Base-by-base conservation (phyloP, 2,329 filamentous ascomycete species). In the Elsinoe batatas region DNA sequence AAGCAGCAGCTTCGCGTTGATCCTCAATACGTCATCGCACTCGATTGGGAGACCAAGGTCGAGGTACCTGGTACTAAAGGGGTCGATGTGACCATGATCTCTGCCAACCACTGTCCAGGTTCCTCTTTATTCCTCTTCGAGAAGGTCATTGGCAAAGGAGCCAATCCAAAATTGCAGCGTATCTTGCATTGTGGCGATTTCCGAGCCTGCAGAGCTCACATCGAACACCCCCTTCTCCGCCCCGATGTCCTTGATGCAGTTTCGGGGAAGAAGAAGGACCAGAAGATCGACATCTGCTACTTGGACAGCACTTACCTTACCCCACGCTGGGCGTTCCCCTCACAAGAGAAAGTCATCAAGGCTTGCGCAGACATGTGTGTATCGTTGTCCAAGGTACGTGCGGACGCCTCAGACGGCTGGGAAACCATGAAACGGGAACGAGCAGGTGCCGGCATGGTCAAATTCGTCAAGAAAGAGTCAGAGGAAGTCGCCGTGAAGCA, bases 161-260 rank as follows among this genome's bases (percentile, higher is more conserved):
- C 76, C 12, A 81, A 75, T 42, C 71, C 77, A 2, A 83, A 79
- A 51, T 69, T 80, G 2, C 90, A 95, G 62, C 82, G 93, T 3
- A 85, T 98, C 38, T 74, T 98, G 6, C 93, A 98, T 66, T 98
- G 93, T 65, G 93, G 93, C 46, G 93, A 98, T 67, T 98, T 98
- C 65, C 79, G 93, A 59, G 93, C 93, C 10, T 96, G 90, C 67
- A 83, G 85, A 46, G 84, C 82, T 20, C 93, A 98, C 64, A 75
- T 96, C 5, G 76, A 80, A 38, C 93, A 98, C 70, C 86, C 89
- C 1, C 76, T 93, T 0, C 75, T 98, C 3, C 83, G 82, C 60
- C 89, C 93, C 0, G 82, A 94, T 20, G 75, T 84, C 0, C 64
- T 84, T 13, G 87, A 95, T 63, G 74, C 78, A 2, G 73, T 87